Evolutionary conservation across 768 basidiomycete species (phyloP).

Genomic region (Hygrophorus pudorinus): DNA sequence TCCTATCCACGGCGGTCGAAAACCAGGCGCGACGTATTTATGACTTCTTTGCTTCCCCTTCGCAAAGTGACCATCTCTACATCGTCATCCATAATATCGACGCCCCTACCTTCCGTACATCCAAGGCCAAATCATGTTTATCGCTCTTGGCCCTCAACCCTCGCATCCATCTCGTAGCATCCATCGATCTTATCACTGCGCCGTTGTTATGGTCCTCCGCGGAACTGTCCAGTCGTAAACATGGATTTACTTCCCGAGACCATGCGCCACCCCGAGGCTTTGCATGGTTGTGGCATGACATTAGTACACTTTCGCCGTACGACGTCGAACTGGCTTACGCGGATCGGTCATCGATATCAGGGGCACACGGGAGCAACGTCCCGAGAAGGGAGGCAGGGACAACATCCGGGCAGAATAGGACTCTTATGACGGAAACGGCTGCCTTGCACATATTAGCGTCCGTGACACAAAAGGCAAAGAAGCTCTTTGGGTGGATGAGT

Average conservation of each 20-base stretch:
- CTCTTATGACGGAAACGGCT: conserved; percentile 62
- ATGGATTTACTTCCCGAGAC: conserved; percentile 8
- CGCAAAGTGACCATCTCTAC: conserved; percentile 44
- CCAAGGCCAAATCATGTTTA: conserved; percentile 56
- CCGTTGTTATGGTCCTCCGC: conserved; percentile 77
- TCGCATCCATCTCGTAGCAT: conserved; percentile 73
- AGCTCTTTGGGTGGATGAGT: conserved; percentile 68
- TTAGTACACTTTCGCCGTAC: conserved; percentile 79
- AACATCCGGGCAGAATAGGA: conserved; percentile 22
- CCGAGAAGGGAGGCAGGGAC: conserved; percentile 16
- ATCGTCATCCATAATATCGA: conserved; percentile 89
- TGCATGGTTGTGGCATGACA: conserved; percentile 82
- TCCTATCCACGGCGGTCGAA: conserved; percentile 37
- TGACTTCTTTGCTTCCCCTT: conserved; percentile 41
- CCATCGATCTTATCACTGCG: conserved; percentile 80
- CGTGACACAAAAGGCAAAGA: conserved; percentile 80
- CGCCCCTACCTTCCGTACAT: conserved; percentile 52
- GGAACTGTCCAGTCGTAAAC: conserved; percentile 49
- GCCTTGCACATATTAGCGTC: conserved; percentile 76
- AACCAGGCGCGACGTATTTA: conserved; percentile 56
- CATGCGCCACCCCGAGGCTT: conserved; percentile 34
- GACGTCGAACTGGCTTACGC: conserved; percentile 64
- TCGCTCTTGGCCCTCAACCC: conserved; percentile 64
- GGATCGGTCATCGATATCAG: conserved; percentile 21
- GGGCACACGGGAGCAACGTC: conserved; percentile 15